A percentile compares a stretch with the other conserved stretches of the same genome.
Conservation (phyloP, 352 stramenopile species). For the Aphanomyces cochlioides region DNA sequence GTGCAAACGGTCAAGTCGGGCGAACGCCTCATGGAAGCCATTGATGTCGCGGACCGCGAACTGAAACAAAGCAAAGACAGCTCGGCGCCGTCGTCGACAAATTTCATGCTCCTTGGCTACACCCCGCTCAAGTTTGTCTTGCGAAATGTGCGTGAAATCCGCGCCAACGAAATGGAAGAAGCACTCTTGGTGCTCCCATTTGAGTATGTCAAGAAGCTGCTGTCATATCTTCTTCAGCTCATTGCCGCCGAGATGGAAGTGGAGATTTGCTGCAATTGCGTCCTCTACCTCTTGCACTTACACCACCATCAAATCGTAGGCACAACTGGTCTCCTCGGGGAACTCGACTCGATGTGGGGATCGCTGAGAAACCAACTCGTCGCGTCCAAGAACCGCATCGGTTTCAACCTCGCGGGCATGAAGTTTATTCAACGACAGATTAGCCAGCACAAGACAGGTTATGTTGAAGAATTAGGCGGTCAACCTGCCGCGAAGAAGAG, state of each 20-base stretch:
- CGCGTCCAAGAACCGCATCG: conserved; percentile 78
- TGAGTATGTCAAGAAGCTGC: conserved; percentile 91
- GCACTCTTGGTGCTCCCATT: conserved; percentile 97
- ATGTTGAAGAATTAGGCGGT: conserved; percentile 64
- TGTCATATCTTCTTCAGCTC: conserved; percentile 90
- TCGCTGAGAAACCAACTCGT: conserved; percentile 69
- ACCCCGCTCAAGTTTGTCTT: conserved; percentile 93
- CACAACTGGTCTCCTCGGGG: conserved; percentile 60
- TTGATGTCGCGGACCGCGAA: conserved; percentile 92
- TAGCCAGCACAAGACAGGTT: conserved; percentile 70
- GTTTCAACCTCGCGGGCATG: conserved; percentile 82
- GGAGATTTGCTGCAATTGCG: conserved; percentile 87
- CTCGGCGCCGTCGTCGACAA: conserved; percentile 62
- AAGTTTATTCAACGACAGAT: conserved; percentile 86
- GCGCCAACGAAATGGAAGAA: conserved; percentile 95
- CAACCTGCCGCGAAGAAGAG: conserved; percentile 23
- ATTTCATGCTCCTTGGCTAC: conserved; percentile 94
- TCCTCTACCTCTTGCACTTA: conserved; percentile 71
- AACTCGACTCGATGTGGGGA: conserved; percentile 75
- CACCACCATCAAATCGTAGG: conserved; percentile 78
- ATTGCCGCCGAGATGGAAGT: conserved; percentile 86
- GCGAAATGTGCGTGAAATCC: conserved; percentile 90
- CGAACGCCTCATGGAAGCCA: conserved; percentile 92
- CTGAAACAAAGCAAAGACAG: conserved; percentile 67
- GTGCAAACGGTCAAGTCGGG: conserved; percentile 88